These are phyloP conservation scores for Nasturtium officinale DNA, from an alignment of 345 rosid species.

Conservation along the genomic window DNA sequence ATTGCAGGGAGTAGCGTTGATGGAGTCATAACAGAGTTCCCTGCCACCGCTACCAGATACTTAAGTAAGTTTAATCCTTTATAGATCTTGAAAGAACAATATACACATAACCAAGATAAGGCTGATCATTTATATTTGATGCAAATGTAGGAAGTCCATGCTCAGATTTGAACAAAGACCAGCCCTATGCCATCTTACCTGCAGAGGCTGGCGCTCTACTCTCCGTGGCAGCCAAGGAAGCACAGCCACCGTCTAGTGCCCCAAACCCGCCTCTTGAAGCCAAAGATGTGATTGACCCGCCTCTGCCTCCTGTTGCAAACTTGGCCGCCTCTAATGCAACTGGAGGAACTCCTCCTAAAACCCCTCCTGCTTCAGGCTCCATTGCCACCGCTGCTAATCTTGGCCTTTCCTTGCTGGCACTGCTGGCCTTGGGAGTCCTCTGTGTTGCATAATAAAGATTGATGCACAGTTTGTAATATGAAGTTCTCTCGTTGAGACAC, in stretches of 20 bases:
- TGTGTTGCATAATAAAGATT: constrained; percentile 18
- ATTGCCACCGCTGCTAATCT: constrained; percentile 37
- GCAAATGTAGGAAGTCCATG: constrained; percentile 64
- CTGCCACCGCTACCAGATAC: constrained; percentile 76
- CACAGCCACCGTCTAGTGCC: constrained; percentile 42
- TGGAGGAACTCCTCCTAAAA: constrained; percentile 21
- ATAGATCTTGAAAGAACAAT: not conserved
- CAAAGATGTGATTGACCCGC: constrained; percentile 65
- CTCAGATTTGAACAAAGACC: constrained; percentile 43
- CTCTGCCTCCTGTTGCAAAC: constrained; percentile 60
- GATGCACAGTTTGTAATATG: constrained; percentile 13
- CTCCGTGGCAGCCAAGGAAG: constrained; percentile 19
- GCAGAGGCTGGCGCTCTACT: constrained; percentile 55
- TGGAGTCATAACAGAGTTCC: constrained; percentile 77
- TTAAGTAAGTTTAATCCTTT: constrained; percentile 51
- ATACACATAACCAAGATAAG: constrained; percentile 4
- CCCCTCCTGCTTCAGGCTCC: constrained; percentile 43
- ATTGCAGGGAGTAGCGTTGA: constrained; percentile 54
- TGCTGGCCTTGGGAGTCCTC: constrained; percentile 44
- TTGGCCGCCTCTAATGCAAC: constrained; percentile 10
- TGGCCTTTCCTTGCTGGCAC: constrained; percentile 44
- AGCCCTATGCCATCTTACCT: constrained; percentile 53
- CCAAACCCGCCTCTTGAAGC: constrained; percentile 54
- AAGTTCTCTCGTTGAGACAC: constrained; percentile 5
- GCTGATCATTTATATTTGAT: constrained; percentile 44